Evolutionary conservation across 2,329 filamentous ascomycete species (phyloP).

Genomic region (Pseudogymnoascus sp.): DNA sequence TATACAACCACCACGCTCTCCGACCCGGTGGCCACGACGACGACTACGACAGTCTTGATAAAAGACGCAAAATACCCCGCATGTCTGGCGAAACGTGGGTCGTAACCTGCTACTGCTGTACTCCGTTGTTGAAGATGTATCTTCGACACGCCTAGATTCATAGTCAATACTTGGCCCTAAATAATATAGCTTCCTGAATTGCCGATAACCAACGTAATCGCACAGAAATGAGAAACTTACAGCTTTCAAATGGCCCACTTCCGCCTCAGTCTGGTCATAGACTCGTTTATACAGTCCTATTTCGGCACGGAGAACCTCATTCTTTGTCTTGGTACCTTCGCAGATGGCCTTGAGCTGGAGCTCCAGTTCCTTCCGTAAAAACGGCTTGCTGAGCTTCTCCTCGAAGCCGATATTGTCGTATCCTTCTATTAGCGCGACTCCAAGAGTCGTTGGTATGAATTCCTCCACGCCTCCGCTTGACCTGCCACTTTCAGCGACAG

Average conservation of each 20-base stretch:
- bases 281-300: constrained; percentile 80
- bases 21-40: neutral
- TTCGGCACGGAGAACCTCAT: constrained; percentile 71
- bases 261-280: constrained; percentile 72
- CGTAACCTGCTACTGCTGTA: neutral
- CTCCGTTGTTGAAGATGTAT: neutral
- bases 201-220: neutral
- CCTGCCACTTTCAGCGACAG: constrained; percentile 34
- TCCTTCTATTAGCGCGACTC: constrained; percentile 84
- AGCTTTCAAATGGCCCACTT: constrained; percentile 57
- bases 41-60: neutral
- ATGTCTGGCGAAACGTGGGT: neutral
- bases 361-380: constrained; percentile 96
- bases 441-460: constrained; percentile 87
- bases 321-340: constrained; percentile 69
- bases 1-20: neutral
- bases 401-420: constrained; percentile 94
- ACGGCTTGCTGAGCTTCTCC: constrained; percentile 88
- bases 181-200: neutral
- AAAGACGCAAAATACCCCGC: neutral
- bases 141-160: constrained; percentile 4
- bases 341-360: constrained; percentile 95
- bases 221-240: constrained; percentile 37
- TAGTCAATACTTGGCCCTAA: neutral
- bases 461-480: constrained; percentile 56